phyloP scores from a whole-genome alignment of 139 green algal species.

The Auxenochlorella protothecoides region DNA sequence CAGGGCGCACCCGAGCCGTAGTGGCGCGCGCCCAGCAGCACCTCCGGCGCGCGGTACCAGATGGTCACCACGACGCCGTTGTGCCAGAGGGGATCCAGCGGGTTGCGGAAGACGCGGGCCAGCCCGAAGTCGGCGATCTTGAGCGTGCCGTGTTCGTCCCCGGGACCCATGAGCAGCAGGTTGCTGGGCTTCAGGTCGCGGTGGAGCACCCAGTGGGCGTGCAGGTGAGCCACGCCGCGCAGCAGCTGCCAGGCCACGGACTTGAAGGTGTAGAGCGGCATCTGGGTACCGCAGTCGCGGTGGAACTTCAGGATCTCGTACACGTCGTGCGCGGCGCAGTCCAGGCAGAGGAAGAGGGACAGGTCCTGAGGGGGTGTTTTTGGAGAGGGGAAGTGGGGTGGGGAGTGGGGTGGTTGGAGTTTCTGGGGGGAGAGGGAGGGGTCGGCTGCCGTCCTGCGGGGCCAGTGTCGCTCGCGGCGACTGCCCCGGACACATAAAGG shows the following conservation, averaged over 20 bases:
- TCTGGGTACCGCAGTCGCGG: conserved; percentile 32
- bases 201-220: conserved; percentile 83
- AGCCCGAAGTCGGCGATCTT: conserved; percentile 98
- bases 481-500: too few species aligned
- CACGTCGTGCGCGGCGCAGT: conserved; percentile 96
- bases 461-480: too few species aligned
- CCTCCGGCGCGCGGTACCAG: conserved; percentile 75
- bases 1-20: conserved; percentile 42
- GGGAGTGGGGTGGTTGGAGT: too few species aligned
- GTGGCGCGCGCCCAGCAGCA: conserved; percentile 65
- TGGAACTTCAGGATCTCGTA: conserved; percentile 39
- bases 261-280: conserved; percentile 55
- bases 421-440: too few species aligned
- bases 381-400: too few species aligned
- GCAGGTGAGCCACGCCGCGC: conserved; percentile 73
- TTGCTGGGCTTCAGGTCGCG: conserved; percentile 95
- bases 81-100: conserved; percentile 35
- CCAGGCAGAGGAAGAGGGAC: conserved; percentile 94
- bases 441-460: too few species aligned
- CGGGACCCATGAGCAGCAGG: conserved; percentile 88
- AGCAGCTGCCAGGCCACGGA: conserved; percentile 78
- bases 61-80: conserved; percentile 75
- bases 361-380: too few species aligned
- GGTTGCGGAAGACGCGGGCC: conserved; percentile 62
- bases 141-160: conserved; percentile 49